phyloP scores from a whole-genome alignment of 2,329 filamentous ascomycete genomes.

The Hymenoscyphus occultus region DNA sequence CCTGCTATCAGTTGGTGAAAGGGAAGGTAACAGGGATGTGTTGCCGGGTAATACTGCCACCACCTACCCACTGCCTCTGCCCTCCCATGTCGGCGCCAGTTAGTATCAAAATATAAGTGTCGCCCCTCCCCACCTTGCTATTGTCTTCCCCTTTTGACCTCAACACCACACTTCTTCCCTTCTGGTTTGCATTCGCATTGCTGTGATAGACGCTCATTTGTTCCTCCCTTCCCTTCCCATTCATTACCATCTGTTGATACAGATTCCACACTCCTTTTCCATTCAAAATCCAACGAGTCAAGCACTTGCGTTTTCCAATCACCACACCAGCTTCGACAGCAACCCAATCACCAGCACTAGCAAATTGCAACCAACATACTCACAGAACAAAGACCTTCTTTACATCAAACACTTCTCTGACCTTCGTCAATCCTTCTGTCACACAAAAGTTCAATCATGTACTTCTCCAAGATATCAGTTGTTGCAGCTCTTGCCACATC shows the following conservation, averaged over 20 bases:
- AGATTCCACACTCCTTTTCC: constrained; percentile 29
- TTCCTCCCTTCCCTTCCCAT: constrained; percentile 20
- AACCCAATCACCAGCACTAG: constrained; percentile 17
- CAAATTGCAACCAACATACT: constrained; percentile 27
- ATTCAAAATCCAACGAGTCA: constrained; percentile 16
- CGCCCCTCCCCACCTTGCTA: constrained; percentile 6
- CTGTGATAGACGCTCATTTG: constrained; percentile 28
- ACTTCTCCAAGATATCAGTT: constrained; percentile 25
- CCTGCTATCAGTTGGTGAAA: neutral
- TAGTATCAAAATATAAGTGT: constrained; percentile 4
- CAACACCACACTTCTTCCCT: constrained; percentile 12
- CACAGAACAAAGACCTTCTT: constrained; percentile 5
- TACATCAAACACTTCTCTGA: constrained; percentile 4
- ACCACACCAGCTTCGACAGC: constrained; percentile 30
- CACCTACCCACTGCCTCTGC: neutral
- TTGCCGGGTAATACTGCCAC: neutral
- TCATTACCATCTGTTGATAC: constrained; percentile 32
- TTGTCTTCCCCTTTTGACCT: constrained; percentile 11
- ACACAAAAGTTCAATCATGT: constrained; percentile 25
- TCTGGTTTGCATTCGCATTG: constrained; percentile 12
- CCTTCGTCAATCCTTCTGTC: neutral
- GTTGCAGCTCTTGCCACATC: constrained; percentile 25
- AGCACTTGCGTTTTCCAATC: constrained; percentile 12
- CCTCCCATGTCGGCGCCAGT: neutral
- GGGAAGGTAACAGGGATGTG: neutral